Percentiles rank a stretch among this genome's conserved stretches.
Conservation (phyloP, 805 yeast species). For the Wickerhamomyces bovis region DNA sequence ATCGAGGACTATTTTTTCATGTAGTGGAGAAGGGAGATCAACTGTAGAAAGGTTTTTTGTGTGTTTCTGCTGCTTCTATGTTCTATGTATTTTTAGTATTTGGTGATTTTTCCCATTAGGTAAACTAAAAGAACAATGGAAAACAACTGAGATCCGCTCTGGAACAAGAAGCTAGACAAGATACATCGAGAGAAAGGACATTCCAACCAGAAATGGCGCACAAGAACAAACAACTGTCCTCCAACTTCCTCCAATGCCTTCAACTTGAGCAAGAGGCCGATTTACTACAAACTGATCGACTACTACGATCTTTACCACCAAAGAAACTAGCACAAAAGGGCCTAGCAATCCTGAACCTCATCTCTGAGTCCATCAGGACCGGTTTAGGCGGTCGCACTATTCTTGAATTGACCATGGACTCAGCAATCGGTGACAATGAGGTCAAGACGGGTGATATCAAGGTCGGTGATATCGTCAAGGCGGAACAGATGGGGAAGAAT, state of each 20-base stretch:
- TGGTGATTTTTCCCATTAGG: too few relatives aligned
- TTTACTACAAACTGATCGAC: constrained; percentile 22
- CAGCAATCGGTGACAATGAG: constrained; percentile 25
- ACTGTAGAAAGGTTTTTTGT: neutral
- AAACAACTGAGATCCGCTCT: too few relatives aligned
- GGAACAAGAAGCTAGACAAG: too few relatives aligned
- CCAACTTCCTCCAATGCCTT: constrained; percentile 15
- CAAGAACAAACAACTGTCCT: constrained; percentile 6
- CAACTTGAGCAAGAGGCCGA: constrained; percentile 19
- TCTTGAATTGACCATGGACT: constrained; percentile 56
- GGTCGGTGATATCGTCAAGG: neutral
- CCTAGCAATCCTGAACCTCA: constrained; percentile 65
- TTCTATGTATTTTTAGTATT: too few relatives aligned
- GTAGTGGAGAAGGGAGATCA: neutral
- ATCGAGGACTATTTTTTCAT: too few relatives aligned
- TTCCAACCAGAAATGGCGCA: neutral
- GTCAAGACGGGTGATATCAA: neutral
- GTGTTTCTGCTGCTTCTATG: too few relatives aligned
- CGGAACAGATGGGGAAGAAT: neutral
- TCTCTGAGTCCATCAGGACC: constrained; percentile 54
- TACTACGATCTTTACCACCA: constrained; percentile 47
- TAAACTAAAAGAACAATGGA: too few relatives aligned
- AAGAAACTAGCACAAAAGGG: constrained; percentile 67
- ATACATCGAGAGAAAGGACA: too few relatives aligned
- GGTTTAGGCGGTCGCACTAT: constrained; percentile 76